A percentile compares a stretch with the other conserved stretches of the same genome.
These are phyloP conservation scores for Chaetomiaceae sp. DNA, from an alignment of 2,329 filamentous ascomycete genomes.

Conservation along the genomic window DNA sequence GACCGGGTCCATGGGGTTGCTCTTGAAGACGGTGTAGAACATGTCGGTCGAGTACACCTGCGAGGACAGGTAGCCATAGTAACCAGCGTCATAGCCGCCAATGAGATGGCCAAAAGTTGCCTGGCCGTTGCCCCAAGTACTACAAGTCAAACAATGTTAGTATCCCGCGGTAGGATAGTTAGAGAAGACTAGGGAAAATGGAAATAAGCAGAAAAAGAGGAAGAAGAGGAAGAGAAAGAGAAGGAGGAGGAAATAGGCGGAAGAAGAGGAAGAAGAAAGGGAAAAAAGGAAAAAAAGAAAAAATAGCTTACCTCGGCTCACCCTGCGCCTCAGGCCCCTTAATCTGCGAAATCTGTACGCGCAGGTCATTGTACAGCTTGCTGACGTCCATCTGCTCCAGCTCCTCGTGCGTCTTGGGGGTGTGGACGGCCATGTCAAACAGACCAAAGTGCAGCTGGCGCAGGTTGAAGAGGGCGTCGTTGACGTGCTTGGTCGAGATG, in stretches of 20 bases:
- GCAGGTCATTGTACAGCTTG: conserved; percentile 66
- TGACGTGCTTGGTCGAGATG: conserved; percentile 74
- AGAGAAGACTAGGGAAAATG: too few species aligned
- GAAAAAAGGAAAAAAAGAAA: conserved; percentile 10
- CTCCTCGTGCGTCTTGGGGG: conserved; percentile 64
- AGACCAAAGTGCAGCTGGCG: conserved; percentile 76
- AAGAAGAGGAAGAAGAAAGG: not conserved
- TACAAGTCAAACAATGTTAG: conserved; percentile 26
- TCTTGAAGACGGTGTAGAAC: conserved; percentile 77
- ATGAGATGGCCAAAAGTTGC: conserved; percentile 80
- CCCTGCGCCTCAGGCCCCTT: conserved; percentile 68
- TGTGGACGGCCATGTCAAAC: conserved; percentile 79
- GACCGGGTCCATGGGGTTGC: conserved; percentile 70
- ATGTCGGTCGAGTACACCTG: conserved; percentile 82
- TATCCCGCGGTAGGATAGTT: not conserved
- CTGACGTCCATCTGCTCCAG: conserved; percentile 62
- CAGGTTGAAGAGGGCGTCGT: conserved; percentile 73
- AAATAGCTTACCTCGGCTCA: conserved; percentile 44
- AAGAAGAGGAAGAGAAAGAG: too few species aligned
- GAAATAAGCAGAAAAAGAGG: too few species aligned
- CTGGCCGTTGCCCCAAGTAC: conserved; percentile 71
- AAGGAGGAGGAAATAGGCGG: too few species aligned
- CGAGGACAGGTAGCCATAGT: conserved; percentile 71
- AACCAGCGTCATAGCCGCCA: conserved; percentile 79
- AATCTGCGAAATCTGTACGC: conserved; percentile 66